phyloP scores from a whole-genome alignment of 139 green algal species.

The Closterium sp. region DNA sequence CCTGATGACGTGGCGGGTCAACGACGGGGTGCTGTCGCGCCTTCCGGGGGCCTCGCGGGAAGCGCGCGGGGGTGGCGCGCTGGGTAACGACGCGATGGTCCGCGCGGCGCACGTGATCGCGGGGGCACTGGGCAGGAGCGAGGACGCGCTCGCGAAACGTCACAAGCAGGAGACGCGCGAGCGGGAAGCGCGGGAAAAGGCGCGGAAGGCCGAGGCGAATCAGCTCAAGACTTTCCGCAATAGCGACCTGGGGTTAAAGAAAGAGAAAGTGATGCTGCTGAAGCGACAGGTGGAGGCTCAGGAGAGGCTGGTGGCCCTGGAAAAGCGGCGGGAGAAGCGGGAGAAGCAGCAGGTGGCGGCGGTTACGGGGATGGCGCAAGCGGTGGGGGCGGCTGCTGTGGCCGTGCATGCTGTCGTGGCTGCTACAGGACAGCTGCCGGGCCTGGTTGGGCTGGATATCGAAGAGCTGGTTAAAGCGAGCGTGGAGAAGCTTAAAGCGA shows the following conservation, averaged over 20 bases:
- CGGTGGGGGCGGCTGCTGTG: neutral
- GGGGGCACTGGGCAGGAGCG: neutral
- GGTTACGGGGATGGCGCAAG: neutral
- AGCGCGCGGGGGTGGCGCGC: no score
- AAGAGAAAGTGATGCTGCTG: neutral
- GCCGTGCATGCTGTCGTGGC: neutral
- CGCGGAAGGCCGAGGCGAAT: neutral
- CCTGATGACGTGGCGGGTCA: neutral
- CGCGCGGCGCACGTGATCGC: neutral
- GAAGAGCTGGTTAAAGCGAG: neutral
- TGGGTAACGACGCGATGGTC: neutral
- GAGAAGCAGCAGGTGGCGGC: neutral
- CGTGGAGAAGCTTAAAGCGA: neutral
- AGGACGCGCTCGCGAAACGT: neutral
- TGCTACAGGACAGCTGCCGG: neutral
- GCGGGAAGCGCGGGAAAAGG: neutral
- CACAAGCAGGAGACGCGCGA: neutral
- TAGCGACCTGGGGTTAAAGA: neutral
- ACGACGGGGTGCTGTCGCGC: neutral
- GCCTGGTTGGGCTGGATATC: neutral
- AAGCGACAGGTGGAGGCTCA: neutral
- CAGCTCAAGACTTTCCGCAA: neutral
- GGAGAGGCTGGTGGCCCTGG: neutral
- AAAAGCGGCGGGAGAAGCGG: neutral
- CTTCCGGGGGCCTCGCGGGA: neutral